Percentiles rank a stretch among this genome's conserved stretches.
These are phyloP conservation scores for Colletotrichum sp. DNA, from an alignment of 2,329 filamentous ascomycete species.

Conservation along the genomic window DNA sequence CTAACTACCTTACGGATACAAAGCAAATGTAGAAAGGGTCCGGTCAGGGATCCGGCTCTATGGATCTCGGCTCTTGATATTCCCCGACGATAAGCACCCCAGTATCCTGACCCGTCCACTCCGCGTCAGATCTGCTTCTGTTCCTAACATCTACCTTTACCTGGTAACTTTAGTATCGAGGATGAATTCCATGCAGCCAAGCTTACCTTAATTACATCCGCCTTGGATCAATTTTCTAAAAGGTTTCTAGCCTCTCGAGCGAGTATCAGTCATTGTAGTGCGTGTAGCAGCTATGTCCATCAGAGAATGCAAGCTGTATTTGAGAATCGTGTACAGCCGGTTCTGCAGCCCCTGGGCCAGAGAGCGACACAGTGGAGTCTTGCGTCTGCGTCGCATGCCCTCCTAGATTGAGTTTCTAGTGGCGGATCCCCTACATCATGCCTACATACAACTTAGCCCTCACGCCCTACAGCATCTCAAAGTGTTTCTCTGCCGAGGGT, in stretches of 20 bases:
- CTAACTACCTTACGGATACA: not conserved
- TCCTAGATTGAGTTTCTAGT: not conserved
- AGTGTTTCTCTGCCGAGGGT: not conserved
- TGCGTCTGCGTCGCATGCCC: not conserved
- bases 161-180: not conserved
- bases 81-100: not conserved
- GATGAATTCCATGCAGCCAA: not conserved
- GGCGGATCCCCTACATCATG: not conserved
- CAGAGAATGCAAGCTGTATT: not conserved
- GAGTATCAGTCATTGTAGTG: not conserved
- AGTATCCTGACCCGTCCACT: not conserved
- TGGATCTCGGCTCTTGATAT: conserved; percentile 8
- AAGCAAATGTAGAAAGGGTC: not conserved
- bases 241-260: not conserved
- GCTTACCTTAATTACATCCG: not conserved
- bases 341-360: not conserved
- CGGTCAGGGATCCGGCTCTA: not conserved
- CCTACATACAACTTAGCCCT: not conserved
- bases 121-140: not conserved
- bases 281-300: not conserved
- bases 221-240: not conserved
- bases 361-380: not conserved
- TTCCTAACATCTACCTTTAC: not conserved
- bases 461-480: not conserved
- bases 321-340: not conserved